Base-by-base conservation (phyloP, 2,329 filamentous ascomycete species). In the Alternaria brassicae region DNA sequence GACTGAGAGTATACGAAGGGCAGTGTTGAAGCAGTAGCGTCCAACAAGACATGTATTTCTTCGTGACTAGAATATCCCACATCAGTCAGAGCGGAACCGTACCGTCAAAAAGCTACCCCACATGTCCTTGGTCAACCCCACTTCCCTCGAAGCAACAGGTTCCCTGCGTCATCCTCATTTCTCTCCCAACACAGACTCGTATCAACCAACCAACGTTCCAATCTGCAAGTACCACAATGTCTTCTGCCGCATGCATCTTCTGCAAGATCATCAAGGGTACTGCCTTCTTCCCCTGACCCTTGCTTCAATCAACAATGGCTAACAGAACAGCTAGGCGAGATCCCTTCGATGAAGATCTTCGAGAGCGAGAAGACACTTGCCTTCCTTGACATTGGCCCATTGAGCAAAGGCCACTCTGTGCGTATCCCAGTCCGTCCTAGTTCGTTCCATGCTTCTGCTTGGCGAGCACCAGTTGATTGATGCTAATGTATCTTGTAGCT, bases 251-350 rank as follows among this genome's bases (percentile, higher is more conserved):
- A 64, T 99, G 95, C 78, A 92, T 98, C 76, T 99, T 99, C 83
- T 99, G 95, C 86, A 96, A 92, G 80, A 98, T 99, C 77, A 90
- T 99, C 83, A 96, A 96, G 86, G 94, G 94, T 87, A 79, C 53
- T 21, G 15, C n/a, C 15, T 71, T 44, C 25, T 27, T 32, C 23
- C 25, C 25, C 51, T 28, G 27, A 50, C 42, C 21, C 34, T 23
- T 4, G 2, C 36, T 19, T 17, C 30, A 36, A 25, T 36, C 44
- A 34, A 36, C 30, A 48, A 34, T 36, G 19, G 44, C 44, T 48
- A 4, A 48, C 30, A 9, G 30, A 17, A 36, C 2, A 13, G 32
- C 5, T n/a, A 97, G 93, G 93, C 67, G 94, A 98, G 62, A 97
- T 99, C 78, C 95, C 95, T 48, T 94, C 88, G 70, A 90, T 98